Conservation (phyloP, 169 alveolate species). For the Cryptosporidium sp. region DNA sequence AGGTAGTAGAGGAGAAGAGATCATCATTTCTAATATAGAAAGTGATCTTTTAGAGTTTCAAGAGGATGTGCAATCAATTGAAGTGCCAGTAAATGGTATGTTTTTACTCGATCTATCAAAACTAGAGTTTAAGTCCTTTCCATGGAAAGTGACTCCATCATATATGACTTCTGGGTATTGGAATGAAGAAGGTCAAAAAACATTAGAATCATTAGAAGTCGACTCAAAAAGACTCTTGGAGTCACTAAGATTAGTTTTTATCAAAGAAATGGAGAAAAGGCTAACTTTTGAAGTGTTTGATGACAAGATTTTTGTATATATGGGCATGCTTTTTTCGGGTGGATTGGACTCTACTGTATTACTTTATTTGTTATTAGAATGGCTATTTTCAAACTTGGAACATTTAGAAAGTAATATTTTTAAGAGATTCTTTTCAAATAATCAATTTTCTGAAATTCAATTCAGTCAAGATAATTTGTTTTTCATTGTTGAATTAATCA, state of each 20-base stretch:
- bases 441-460: not conserved
- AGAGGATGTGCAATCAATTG: conserved; percentile 38
- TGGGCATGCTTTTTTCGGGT: conserved; percentile 76
- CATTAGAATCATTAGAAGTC: not conserved
- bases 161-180: conserved; percentile 11
- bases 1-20: conserved; percentile 25
- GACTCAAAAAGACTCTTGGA: conserved; percentile 29
- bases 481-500: conserved; percentile 47
- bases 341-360: conserved; percentile 77
- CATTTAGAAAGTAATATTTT: not conserved
- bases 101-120: conserved; percentile 17
- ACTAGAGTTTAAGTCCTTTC: not conserved
- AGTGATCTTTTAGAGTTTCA: conserved; percentile 9
- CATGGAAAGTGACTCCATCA: conserved; percentile 20
- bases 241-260: conserved; percentile 15
- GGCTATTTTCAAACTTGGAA: conserved; percentile 10
- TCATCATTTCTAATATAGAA: conserved; percentile 25
- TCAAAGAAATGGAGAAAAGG: not conserved
- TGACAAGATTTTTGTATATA: conserved; percentile 6
- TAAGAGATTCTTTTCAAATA: not conserved
- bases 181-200: not conserved
- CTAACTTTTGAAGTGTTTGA: not conserved
- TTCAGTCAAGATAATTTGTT: not conserved
- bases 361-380: conserved; percentile 41
- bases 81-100: conserved; percentile 31